These are phyloP conservation scores for Usnea hakonensis DNA, from an alignment of 495 filamentous ascomycete species.

Conservation along the genomic window DNA sequence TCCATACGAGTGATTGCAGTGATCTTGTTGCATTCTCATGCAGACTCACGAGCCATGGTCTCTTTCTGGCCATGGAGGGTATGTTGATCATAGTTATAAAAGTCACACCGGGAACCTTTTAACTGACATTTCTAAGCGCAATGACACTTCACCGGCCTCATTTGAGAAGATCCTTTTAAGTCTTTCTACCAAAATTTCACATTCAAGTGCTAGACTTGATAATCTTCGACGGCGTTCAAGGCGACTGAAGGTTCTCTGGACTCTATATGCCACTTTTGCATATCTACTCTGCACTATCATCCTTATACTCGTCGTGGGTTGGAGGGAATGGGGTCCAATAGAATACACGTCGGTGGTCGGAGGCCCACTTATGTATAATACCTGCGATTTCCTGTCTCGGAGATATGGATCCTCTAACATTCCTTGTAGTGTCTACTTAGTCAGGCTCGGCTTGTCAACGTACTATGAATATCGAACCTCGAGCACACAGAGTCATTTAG, in stretches of 20 bases:
- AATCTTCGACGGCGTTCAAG: conserved; percentile 60
- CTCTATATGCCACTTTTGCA: conserved; percentile 79
- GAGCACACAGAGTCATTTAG: conserved; percentile 55
- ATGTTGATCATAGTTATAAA: conserved; percentile 15
- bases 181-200: conserved; percentile 71
- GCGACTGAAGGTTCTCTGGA: conserved; percentile 77
- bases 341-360: conserved; percentile 73
- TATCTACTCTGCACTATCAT: conserved; percentile 82
- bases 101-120: conserved; percentile 11
- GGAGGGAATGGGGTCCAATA: conserved; percentile 61
- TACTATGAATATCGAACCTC: conserved; percentile 79
- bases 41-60: conserved; percentile 49
- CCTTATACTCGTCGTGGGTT: conserved; percentile 74
- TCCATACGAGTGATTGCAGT: no score
- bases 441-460: conserved; percentile 50
- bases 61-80: conserved; percentile 79
- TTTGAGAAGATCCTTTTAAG: conserved; percentile 86
- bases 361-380: conserved; percentile 65
- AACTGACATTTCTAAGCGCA: conserved; percentile 45
- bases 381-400: no score
- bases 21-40: neutral
- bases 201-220: conserved; percentile 63
- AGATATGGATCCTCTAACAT: neutral
- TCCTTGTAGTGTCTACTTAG: conserved; percentile 54
- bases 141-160: conserved; percentile 76